Base-by-base conservation (phyloP, 2,329 filamentous ascomycete species). In the Davidsoniella virescens region DNA sequence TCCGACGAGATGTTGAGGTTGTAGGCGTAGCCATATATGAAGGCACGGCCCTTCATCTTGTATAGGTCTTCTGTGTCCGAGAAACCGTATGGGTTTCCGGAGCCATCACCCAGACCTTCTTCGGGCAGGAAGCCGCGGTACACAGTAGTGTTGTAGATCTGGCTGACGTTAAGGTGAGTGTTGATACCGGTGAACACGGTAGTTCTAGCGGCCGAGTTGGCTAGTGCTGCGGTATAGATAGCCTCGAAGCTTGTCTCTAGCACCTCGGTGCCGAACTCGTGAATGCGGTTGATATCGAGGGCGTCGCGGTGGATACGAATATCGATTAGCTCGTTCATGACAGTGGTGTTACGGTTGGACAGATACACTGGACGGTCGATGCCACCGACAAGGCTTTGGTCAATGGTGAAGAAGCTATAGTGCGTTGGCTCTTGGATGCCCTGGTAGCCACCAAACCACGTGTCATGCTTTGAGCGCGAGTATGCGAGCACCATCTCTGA, bases 21-120 rank as follows among this genome's bases (percentile, higher is more conserved):
- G 20, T 49, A 42, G 18, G 47, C 47, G 33, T 38, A 49, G n/a
- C 47, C 47, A n/a, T 49, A 49, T 12, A 49, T 49, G 23, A 29
- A 42, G 20, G 47, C 39, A 16, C 42, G 41, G n/a, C 20, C 47
- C 12, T 17, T 36, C 12, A 49, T 36, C n/a, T 49, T 36, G 25
- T 42, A 33, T 10, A 23, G 25, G 37, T 25, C 18, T 14, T 16
- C 3, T 12, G 25, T 29, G 8, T 14, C 14, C 12, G 37, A 16
- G n/a, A 17, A n/a, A 1, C 26, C 29, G 38, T 17, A 23, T 10
- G 33, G 18, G n/a, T 20, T 40, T 12, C 17, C 37, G 18, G 46
- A 48, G 36, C 36, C 25, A 3, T 12, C 36, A 40, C 46, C 46
- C 16, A 41, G 46, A 7, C 46, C 46, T 20, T 48, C 25, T 12